phyloP scores from a whole-genome alignment of 2,329 filamentous ascomycete species.

The Lachnellula suecica region DNA sequence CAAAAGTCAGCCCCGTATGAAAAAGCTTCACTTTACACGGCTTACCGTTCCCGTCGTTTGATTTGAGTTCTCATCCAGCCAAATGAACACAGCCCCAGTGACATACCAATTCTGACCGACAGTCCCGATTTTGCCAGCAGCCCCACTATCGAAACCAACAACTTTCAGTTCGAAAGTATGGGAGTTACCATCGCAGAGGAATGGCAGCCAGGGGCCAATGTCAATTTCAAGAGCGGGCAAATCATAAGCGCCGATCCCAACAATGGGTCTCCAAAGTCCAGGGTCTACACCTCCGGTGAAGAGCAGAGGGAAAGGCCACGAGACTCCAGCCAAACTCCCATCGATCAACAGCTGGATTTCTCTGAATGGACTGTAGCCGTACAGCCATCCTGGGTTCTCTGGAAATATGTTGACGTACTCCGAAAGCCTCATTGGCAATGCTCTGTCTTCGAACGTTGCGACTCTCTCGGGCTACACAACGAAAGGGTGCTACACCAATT shows the following conservation, averaged over 20 bases:
- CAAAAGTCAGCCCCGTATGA: neutral
- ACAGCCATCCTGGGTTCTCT: too few relatives aligned
- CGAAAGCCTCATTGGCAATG: too few relatives aligned
- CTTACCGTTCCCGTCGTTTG: constrained; percentile 15
- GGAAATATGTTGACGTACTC: constrained; percentile 53
- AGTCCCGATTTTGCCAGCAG: constrained; percentile 42
- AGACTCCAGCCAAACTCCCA: constrained; percentile 65
- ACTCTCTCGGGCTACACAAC: too few relatives aligned
- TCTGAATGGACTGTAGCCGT: constrained; percentile 68
- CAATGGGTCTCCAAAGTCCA: constrained; percentile 71
- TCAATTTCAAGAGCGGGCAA: constrained; percentile 76
- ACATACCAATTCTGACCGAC: constrained; percentile 70
- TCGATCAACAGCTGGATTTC: constrained; percentile 76
- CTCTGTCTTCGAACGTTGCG: too few relatives aligned
- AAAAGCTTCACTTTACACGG: neutral
- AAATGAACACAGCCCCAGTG: constrained; percentile 74
- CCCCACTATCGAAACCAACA: constrained; percentile 57
- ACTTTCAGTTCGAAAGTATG: constrained; percentile 68
- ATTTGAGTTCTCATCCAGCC: constrained; percentile 37
- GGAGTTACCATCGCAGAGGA: constrained; percentile 60
- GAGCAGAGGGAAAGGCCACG: constrained; percentile 77
- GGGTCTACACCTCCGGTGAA: constrained; percentile 78
- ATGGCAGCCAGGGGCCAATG: constrained; percentile 68
- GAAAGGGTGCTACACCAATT: too few relatives aligned
- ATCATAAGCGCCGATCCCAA: constrained; percentile 74